These are phyloP conservation scores for Pulveroboletus sp. DNA, from an alignment of 768 basidiomycete species.

Conservation along the genomic window DNA sequence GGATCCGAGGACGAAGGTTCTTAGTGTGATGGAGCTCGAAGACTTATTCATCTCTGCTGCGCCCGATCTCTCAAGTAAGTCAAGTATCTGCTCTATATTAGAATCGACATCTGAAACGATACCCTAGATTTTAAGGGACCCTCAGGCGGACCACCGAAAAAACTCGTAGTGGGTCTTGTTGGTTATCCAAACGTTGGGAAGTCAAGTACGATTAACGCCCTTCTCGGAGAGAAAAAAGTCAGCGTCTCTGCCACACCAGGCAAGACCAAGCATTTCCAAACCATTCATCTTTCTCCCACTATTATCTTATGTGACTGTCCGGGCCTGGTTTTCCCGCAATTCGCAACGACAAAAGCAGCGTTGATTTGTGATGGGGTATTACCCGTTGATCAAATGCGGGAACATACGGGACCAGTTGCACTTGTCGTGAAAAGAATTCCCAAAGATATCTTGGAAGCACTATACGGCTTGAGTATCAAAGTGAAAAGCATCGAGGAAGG, in stretches of 20 bases:
- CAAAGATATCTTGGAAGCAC: slow-evolving; percentile 78
- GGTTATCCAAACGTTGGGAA: slow-evolving; percentile 99
- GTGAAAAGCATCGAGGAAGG: slow-evolving; percentile 69
- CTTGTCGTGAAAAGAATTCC: slow-evolving; percentile 78
- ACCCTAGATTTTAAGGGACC: slow-evolving; percentile 56
- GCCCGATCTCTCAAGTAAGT: slow-evolving; percentile 63
- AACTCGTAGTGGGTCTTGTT: slow-evolving; percentile 82
- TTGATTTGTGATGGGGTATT: slow-evolving; percentile 95
- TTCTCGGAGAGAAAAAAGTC: slow-evolving; percentile 95
- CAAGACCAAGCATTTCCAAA: slow-evolving; percentile 99
- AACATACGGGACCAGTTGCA: slow-evolving; percentile 80
- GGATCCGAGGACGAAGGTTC: slow-evolving; percentile 68
- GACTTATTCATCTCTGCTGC: slow-evolving; percentile 68
- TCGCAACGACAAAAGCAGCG: slow-evolving; percentile 94
- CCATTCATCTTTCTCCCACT: slow-evolving; percentile 84
- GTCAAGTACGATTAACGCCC: slow-evolving; percentile 94
- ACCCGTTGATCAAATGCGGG: slow-evolving; percentile 95
- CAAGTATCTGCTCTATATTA: slow-evolving; percentile 8
- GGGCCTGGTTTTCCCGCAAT: slow-evolving; percentile 96
- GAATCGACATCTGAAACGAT: slow-evolving; percentile 1
- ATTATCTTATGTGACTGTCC: slow-evolving; percentile 96
- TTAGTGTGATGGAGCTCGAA: slow-evolving; percentile 86
- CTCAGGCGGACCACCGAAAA: slow-evolving; percentile 53
- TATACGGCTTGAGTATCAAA: slow-evolving; percentile 80
- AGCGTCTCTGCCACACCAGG: slow-evolving; percentile 98